Evolutionary conservation across 2,329 filamentous ascomycete species (phyloP).

Genomic region (Fusarium metavorans): DNA sequence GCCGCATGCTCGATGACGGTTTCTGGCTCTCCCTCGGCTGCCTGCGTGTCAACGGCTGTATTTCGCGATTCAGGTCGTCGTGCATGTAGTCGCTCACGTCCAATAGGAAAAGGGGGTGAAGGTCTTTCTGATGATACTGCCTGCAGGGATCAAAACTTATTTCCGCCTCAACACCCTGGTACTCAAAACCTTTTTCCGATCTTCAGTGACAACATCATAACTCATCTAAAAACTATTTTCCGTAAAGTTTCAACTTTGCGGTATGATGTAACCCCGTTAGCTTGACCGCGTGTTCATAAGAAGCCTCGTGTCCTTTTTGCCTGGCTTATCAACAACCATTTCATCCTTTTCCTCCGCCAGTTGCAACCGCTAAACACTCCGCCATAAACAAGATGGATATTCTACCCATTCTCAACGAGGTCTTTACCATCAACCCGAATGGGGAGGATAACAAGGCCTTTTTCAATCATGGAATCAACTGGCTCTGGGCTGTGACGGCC

Average conservation of each 20-base stretch:
- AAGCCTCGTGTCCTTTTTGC: background rate
- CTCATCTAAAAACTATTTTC: background rate
- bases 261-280: background rate
- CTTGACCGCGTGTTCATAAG: background rate
- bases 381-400: background rate
- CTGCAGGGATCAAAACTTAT: background rate
- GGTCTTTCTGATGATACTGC: background rate
- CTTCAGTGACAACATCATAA: background rate
- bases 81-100: background rate
- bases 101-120: background rate
- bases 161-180: background rate
- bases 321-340: background rate
- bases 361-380: background rate
- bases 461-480: background rate
- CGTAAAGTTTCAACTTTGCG: background rate
- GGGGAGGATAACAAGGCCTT: background rate
- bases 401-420: background rate
- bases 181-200: background rate
- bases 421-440: background rate
- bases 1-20: background rate
- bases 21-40: background rate
- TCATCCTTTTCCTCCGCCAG: background rate
- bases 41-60: background rate
- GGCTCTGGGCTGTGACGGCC: background rate
- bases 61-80: background rate